A percentile compares a stretch with the other conserved stretches of the same genome.
phyloP scores from a whole-genome alignment of 176 grass and related monocot species.

The Themeda triandra region DNA sequence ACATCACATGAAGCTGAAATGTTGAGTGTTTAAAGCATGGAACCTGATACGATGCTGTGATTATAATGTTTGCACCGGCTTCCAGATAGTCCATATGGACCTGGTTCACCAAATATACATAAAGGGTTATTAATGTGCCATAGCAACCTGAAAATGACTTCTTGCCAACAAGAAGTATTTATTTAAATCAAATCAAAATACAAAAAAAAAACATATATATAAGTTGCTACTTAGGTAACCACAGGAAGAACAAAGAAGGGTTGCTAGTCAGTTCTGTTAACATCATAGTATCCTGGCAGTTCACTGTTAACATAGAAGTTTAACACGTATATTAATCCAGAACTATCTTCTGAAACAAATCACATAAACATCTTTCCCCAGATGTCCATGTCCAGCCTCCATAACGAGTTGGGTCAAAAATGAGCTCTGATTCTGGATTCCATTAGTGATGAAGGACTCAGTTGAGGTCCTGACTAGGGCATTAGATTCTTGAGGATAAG shows the following conservation, averaged over 20 bases:
- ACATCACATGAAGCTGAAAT: neutral
- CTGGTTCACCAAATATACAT: constrained; percentile 40
- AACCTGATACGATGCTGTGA: constrained; percentile 96
- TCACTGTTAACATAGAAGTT: neutral
- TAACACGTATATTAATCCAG: neutral
- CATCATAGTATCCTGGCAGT: neutral
- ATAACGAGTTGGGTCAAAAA: neutral
- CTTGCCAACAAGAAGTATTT: neutral
- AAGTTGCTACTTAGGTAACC: neutral
- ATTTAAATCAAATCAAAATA: neutral
- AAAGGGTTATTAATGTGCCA: neutral
- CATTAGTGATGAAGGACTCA: neutral
- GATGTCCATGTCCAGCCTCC: neutral
- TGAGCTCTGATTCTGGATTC: neutral
- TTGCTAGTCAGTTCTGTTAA: neutral
- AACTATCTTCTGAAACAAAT: neutral
- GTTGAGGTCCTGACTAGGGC: neutral
- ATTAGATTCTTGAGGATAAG: neutral
- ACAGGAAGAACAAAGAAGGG: neutral
- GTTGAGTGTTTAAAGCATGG: neutral
- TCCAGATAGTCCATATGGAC: constrained; percentile 94
- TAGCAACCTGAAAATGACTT: neutral
- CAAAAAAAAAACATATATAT: neutral
- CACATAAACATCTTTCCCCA: neutral
- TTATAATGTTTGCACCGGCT: constrained; percentile 83